Evolutionary conservation across 352 stramenopile genomes (phyloP), one percentile per base, ranked within the genome.

Genomic region (Plasmopara viticola): DNA sequence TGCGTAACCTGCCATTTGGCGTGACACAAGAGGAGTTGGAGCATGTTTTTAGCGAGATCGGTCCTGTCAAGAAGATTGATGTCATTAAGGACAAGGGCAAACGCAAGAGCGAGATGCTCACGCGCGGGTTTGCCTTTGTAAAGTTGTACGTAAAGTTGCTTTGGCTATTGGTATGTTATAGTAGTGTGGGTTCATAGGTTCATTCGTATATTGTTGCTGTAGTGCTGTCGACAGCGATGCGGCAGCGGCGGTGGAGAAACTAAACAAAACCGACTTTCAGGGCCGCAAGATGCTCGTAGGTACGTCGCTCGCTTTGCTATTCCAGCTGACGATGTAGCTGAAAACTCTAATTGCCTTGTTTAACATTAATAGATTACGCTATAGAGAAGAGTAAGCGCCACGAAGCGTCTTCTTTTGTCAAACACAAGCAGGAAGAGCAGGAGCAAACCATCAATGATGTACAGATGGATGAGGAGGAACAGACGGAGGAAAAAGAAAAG

Each of bases 81-180:
- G 64, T 94, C 46, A 94, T 94, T 63, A 94, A 94, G 56, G 78
- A 94, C 58, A 94, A 94, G 68, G 83, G 83, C 66, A 88, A 87
- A 53, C 64, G 63, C 48, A 91, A 90, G 71, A 78, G 63, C 58
- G 80, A 91, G 48, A 81, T 76, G 62, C 72, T 84, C 49, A 90
- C 80, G 52, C 83, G 83, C 40, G 83, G 83, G 53, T 94, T 94
- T 58, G 83, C 83, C 40, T 94, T 94, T 50, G 78, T 94, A 17
- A 82, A 79, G 56, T 94, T 87, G 83, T 94, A 74, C 65, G 83
- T 84, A 1, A 12, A 37, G 25, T 0, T 25, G 13, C 28, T 4
- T 6, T 25, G 20, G 20, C 15, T 1, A 46, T 2, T 47, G 10
- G 31, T 12, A 35, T 35, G 5, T 12, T 35, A 9, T 9, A 34